Percentiles rank a stretch among this genome's conserved stretches.
These are phyloP conservation scores for Xylaria castorea DNA, from an alignment of 495 filamentous ascomycete genomes.

Conservation along the genomic window DNA sequence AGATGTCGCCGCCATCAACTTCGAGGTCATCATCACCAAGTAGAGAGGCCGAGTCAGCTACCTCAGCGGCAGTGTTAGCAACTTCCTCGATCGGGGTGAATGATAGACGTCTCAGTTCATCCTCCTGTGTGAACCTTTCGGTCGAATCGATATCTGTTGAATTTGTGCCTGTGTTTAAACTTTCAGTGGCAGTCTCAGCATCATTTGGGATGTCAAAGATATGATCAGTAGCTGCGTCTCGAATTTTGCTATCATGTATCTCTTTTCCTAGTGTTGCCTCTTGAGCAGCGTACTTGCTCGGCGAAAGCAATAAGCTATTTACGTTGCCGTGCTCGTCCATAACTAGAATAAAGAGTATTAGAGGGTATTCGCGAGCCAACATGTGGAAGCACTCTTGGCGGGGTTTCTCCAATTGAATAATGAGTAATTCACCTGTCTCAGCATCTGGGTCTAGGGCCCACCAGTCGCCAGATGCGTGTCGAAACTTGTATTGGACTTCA, in stretches of 20 bases:
- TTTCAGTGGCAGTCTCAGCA: neutral
- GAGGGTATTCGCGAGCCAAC: constrained; percentile 8
- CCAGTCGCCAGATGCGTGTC: constrained; percentile 66
- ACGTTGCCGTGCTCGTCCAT: constrained; percentile 62
- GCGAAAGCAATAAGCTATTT: constrained; percentile 63
- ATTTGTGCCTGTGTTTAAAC: neutral
- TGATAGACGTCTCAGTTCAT: constrained; percentile 41
- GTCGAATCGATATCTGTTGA: neutral
- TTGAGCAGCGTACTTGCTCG: constrained; percentile 27
- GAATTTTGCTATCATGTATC: constrained; percentile 3
- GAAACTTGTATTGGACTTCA: constrained; percentile 74
- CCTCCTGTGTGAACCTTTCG: constrained; percentile 34
- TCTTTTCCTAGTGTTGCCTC: constrained; percentile 12
- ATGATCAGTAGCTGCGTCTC: neutral
- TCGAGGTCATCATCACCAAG: constrained; percentile 34
- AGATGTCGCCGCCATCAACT: constrained; percentile 31
- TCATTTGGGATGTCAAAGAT: constrained; percentile 7
- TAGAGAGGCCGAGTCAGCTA: constrained; percentile 51
- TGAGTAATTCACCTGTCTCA: constrained; percentile 52
- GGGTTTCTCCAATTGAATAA: neutral
- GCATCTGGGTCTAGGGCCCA: constrained; percentile 67
- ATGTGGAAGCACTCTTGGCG: neutral
- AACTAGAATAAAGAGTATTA: constrained; percentile 39
- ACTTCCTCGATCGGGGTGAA: constrained; percentile 39
- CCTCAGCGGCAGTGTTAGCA: constrained; percentile 54